phyloP scores from a whole-genome alignment of 2,329 filamentous ascomycete genomes.

The Calcarisporium arbuscula region DNA sequence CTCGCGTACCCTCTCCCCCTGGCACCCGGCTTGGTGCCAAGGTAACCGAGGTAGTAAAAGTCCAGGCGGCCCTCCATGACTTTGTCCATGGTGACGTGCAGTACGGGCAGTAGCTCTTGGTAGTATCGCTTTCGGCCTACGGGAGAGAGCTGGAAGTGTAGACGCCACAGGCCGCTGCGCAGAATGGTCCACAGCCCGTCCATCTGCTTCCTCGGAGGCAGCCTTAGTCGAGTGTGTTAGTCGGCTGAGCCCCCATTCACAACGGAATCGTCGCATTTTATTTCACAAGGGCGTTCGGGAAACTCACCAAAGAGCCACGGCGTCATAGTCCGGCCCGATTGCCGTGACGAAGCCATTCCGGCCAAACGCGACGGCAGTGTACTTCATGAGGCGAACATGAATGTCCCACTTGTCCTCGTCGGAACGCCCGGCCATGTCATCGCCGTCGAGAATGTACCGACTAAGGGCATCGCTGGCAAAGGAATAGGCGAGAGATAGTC shows the following conservation, averaged over 20 bases:
- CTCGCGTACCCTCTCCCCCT: conserved; percentile 67
- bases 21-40: conserved; percentile 67
- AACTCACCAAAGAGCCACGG: conserved; percentile 70
- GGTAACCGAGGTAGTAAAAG: conserved; percentile 77
- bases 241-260: neutral
- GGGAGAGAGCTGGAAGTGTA: conserved; percentile 65
- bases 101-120: conserved; percentile 66
- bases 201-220: conserved; percentile 67
- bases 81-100: conserved; percentile 64
- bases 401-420: conserved; percentile 68
- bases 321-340: conserved; percentile 69
- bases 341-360: conserved; percentile 68
- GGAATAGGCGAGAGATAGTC: conserved; percentile 65
- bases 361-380: conserved; percentile 69
- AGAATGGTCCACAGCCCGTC: conserved; percentile 67
- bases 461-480: conserved; percentile 71
- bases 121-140: conserved; percentile 73
- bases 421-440: conserved; percentile 57
- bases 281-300: neutral
- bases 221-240: conserved; percentile 41
- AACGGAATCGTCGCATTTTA: neutral
- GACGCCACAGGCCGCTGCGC: conserved; percentile 70
- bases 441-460: conserved; percentile 67
- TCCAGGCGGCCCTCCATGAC: conserved; percentile 62
- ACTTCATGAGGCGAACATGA: conserved; percentile 71